A percentile compares a stretch with the other conserved stretches of the same genome.
phyloP scores from a whole-genome alignment of 1,284 basidiomycete species.

The Nidula niveotomentosa region DNA sequence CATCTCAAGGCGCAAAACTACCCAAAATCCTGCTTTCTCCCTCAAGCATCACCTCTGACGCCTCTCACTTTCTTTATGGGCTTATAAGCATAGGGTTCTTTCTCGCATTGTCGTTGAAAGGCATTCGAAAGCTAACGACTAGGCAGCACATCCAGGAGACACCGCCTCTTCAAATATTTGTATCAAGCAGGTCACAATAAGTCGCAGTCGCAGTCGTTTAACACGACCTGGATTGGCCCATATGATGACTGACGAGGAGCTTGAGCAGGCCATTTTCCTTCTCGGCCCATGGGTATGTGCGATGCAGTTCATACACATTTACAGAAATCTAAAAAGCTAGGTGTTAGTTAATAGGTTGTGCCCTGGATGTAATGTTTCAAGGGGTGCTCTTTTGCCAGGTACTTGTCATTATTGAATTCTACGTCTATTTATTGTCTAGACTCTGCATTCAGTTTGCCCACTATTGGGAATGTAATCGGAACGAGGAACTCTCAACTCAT shows the following conservation, averaged over 20 bases:
- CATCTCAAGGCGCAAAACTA: too few relatives aligned
- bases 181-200: too few relatives aligned
- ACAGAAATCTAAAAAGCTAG: neutral
- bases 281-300: constrained; percentile 25
- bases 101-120: too few relatives aligned
- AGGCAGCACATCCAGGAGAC: too few relatives aligned
- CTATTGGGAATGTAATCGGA: constrained; percentile 22
- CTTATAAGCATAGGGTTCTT: too few relatives aligned
- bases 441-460: constrained; percentile 20
- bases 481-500: constrained; percentile 22
- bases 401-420: neutral
- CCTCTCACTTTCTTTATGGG: too few relatives aligned
- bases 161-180: too few relatives aligned
- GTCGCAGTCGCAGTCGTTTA: too few relatives aligned
- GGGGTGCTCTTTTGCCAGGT: constrained; percentile 30
- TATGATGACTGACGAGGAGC: constrained; percentile 19
- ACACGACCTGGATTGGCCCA: neutral
- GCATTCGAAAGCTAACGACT: too few relatives aligned
- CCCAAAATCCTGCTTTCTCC: too few relatives aligned
- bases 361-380: constrained; percentile 28
- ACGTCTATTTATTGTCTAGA: neutral
- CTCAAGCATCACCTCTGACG: too few relatives aligned
- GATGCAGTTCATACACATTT: neutral
- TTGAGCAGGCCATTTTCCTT: constrained; percentile 17
- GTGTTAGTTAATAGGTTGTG: constrained; percentile 24